phyloP scores from a whole-genome alignment of 169 alveolate species.

The Cardiosporidium cionae region DNA sequence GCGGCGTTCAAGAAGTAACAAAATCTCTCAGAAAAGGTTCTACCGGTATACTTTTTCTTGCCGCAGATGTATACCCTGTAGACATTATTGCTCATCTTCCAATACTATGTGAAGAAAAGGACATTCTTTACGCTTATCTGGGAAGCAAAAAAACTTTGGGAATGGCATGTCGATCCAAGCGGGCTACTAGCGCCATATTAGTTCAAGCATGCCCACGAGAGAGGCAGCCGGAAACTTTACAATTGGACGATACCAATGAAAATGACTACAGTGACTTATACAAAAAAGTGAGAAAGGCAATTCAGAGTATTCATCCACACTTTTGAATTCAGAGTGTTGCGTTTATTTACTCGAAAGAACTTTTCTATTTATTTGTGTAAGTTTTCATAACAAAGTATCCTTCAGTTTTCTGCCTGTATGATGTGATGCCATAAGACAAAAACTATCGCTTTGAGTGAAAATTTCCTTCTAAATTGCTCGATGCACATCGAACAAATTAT shows the following conservation, averaged over 20 bases:
- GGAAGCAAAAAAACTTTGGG: conserved; percentile 82
- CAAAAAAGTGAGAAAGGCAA: conserved; percentile 1
- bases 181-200: conserved; percentile 88
- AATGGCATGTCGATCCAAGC: conserved; percentile 81
- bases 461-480: too few relatives aligned
- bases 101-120: conserved; percentile 83
- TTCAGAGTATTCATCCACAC: conserved; percentile 4
- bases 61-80: conserved; percentile 91
- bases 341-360: too few relatives aligned
- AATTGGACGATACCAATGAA: background rate
- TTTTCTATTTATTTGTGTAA: too few relatives aligned
- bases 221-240: background rate
- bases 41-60: conserved; percentile 81
- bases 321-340: too few relatives aligned
- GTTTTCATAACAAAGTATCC: too few relatives aligned
- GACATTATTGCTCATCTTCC: conserved; percentile 92
- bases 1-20: conserved; percentile 92
- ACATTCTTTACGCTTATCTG: conserved; percentile 83
- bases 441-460: too few relatives aligned
- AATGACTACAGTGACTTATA: background rate
- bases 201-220: conserved; percentile 18
- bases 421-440: too few relatives aligned
- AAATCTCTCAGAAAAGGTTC: conserved; percentile 81
- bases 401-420: too few relatives aligned
- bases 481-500: too few relatives aligned